A percentile compares a stretch with the other conserved stretches of the same genome.
Conservation (phyloP, 139 green algal species). For the Volvox africanus region DNA sequence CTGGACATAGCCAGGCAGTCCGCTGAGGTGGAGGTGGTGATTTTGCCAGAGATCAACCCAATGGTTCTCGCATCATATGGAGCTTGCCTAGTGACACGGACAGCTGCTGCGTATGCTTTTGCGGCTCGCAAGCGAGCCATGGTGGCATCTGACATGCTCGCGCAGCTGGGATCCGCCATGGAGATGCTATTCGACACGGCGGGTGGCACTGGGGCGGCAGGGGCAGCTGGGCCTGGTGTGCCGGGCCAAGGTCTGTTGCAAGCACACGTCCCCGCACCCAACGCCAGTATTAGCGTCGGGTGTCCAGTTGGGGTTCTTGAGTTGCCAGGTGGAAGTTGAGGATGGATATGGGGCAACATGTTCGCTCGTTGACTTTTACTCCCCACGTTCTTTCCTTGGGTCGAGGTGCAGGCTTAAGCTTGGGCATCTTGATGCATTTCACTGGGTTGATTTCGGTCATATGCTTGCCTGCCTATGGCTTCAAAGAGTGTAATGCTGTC, state of each 20-base stretch:
- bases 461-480: no score
- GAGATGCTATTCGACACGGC: slow-evolving; percentile 55
- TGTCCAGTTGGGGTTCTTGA: background rate
- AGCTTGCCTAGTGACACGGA: slow-evolving; percentile 54
- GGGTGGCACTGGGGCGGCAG: background rate
- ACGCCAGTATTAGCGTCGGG: background rate
- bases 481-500: no score
- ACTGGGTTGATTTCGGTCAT: no score
- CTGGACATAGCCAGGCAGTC: slow-evolving; percentile 28
- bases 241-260: slow-evolving; percentile 29
- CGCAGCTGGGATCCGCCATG: slow-evolving; percentile 51
- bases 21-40: slow-evolving; percentile 29
- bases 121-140: slow-evolving; percentile 41
- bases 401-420: no score
- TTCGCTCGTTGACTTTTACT: no score
- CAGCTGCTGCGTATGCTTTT: slow-evolving; percentile 49
- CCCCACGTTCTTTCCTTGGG: no score
- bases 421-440: no score
- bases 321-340: background rate
- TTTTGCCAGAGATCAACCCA: slow-evolving; percentile 61
- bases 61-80: slow-evolving; percentile 60
- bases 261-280: background rate
- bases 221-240: background rate
- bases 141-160: slow-evolving; percentile 55
- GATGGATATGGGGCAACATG: no score